These are phyloP conservation scores for Ganoderma boninense DNA, from an alignment of 1,284 basidiomycete genomes.

Conservation along the genomic window DNA sequence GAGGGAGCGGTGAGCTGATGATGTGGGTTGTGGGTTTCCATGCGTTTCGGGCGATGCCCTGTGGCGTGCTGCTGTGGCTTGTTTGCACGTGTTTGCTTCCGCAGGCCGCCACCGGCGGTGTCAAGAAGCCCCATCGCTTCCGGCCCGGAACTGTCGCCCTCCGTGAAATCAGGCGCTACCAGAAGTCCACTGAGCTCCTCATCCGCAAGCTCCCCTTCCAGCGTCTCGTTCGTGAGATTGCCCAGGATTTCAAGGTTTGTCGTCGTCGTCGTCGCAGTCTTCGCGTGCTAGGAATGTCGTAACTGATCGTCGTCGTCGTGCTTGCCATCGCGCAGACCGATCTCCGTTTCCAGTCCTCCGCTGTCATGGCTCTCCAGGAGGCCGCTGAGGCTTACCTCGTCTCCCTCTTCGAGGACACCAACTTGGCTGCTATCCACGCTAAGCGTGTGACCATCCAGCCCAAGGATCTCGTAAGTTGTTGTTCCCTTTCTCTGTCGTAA, in stretches of 20 bases:
- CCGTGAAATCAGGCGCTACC: conserved; percentile 97
- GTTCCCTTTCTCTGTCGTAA: not conserved
- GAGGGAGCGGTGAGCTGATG: conserved; percentile 30
- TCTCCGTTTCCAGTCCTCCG: conserved; percentile 97
- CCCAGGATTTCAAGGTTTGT: conserved; percentile 93
- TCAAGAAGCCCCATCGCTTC: conserved; percentile 98
- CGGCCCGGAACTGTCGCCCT: conserved; percentile 98
- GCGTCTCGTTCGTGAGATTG: conserved; percentile 95
- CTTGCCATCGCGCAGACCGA: conserved; percentile 64
- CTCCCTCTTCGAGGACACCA: conserved; percentile 93
- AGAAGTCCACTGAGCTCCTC: conserved; percentile 95
- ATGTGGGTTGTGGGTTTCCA: conserved; percentile 36
- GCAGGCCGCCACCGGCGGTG: conserved; percentile 90
- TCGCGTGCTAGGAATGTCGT: conserved; percentile 14
- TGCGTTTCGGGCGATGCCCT: conserved; percentile 26
- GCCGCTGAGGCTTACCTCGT: conserved; percentile 97
- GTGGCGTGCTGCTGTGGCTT: conserved; percentile 30
- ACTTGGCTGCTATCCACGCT: conserved; percentile 93
- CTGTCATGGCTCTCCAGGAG: conserved; percentile 96
- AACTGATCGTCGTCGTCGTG: conserved; percentile 18
- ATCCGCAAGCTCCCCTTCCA: conserved; percentile 98
- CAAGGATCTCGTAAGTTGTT: conserved; percentile 70
- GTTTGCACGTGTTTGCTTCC: conserved; percentile 31
- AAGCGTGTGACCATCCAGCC: conserved; percentile 92
- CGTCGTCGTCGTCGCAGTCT: not conserved